phyloP scores from a whole-genome alignment of 352 stramenopile species.

The Phytophthora sp. region DNA sequence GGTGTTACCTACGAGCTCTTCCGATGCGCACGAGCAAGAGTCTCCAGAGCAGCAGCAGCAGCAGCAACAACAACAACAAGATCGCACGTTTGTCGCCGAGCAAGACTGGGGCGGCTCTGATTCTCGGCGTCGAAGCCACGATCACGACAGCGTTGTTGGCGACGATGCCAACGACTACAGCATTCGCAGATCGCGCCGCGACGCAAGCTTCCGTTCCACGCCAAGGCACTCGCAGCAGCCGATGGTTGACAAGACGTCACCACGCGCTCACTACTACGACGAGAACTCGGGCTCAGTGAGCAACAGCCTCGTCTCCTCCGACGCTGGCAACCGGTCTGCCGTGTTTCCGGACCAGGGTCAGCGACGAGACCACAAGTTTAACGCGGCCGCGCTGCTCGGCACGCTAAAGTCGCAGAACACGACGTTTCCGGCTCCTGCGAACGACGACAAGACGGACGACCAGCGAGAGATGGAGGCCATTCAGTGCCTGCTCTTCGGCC shows the following conservation, averaged over 20 bases:
- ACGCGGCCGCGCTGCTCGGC: slow-evolving; percentile 17
- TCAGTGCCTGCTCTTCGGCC: slow-evolving; percentile 54
- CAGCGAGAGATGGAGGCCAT: slow-evolving; percentile 71
- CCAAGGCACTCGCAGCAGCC: not conserved
- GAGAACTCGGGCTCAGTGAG: slow-evolving; percentile 27
- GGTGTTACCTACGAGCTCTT: slow-evolving; percentile 1
- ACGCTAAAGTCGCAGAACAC: too few species aligned
- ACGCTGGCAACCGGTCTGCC: not conserved
- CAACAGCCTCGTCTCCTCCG: slow-evolving; percentile 31
- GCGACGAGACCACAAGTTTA: slow-evolving; percentile 17
- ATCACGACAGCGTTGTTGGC: not conserved
- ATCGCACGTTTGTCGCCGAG: not conserved
- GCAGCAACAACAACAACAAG: not conserved
- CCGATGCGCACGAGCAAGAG: not conserved
- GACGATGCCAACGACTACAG: not conserved
- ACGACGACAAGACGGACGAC: slow-evolving; percentile 46
- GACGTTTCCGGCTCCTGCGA: not conserved
- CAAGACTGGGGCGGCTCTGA: slow-evolving; percentile 3
- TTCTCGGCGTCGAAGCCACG: not conserved
- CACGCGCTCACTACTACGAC: slow-evolving; percentile 2
- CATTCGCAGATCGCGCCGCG: not conserved
- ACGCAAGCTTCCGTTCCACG: not conserved
- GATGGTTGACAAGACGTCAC: not conserved
- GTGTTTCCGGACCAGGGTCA: slow-evolving; percentile 11
- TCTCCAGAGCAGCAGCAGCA: not conserved